Evolutionary conservation across 1,284 basidiomycete species (phyloP).

Genomic region (Acaromyces ingoldii): DNA sequence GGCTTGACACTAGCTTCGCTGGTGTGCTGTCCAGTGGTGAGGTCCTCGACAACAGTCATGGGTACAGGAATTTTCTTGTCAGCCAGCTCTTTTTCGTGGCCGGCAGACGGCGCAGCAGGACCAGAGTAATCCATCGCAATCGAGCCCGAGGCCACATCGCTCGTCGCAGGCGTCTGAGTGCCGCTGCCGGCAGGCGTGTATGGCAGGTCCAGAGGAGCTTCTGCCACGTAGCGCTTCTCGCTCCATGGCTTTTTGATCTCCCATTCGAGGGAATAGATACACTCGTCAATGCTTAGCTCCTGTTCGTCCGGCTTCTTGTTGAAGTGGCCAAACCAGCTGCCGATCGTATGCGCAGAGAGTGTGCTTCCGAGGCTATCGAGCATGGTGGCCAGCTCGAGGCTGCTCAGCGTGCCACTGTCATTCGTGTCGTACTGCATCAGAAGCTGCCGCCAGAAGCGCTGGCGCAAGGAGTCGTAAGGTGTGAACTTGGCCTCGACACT

Average conservation of each 20-base stretch:
- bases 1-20: not conserved
- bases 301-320: constrained; percentile 65
- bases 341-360: constrained; percentile 73
- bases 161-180: constrained; percentile 21
- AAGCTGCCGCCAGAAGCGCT: constrained; percentile 80
- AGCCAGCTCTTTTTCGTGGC: constrained; percentile 4
- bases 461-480: constrained; percentile 66
- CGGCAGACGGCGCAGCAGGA: constrained; percentile 18
- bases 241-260: constrained; percentile 35
- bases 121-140: constrained; percentile 9
- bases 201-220: not conserved
- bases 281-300: constrained; percentile 71
- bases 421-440: constrained; percentile 86
- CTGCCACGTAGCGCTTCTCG: constrained; percentile 16
- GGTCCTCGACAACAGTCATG: not conserved
- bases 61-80: not conserved
- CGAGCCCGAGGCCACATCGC: constrained; percentile 2
- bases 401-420: constrained; percentile 71
- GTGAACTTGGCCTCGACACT: constrained; percentile 78
- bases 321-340: constrained; percentile 55
- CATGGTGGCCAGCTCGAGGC: constrained; percentile 88
- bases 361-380: constrained; percentile 94
- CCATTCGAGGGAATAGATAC: constrained; percentile 27
- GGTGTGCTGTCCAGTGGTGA: not conserved
- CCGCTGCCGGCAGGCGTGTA: constrained; percentile 16